phyloP scores from a whole-genome alignment of 306 rosid species.

The Pyrus bretschneideri region DNA sequence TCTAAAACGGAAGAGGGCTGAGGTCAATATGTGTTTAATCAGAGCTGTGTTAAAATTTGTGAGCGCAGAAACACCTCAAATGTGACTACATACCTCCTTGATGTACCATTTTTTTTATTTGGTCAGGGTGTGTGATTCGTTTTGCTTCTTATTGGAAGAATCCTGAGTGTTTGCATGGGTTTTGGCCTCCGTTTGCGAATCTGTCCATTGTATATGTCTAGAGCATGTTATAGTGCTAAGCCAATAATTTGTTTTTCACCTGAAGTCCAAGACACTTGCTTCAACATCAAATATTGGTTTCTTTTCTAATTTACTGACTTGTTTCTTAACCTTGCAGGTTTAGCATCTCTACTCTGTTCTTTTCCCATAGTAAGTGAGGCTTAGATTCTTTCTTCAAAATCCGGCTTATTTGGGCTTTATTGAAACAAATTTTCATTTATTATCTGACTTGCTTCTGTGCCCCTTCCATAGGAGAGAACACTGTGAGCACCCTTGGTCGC shows the following conservation, averaged over 20 bases:
- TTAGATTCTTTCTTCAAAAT: not conserved
- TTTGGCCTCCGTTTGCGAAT: not conserved
- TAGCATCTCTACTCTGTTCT: constrained; percentile 88
- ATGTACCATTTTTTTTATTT: not conserved
- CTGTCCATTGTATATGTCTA: not conserved
- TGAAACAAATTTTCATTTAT: constrained; percentile 6
- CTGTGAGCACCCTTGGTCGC: constrained; percentile 85
- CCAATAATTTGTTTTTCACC: not conserved
- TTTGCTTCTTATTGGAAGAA: not conserved
- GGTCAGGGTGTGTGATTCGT: not conserved
- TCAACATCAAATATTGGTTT: not conserved
- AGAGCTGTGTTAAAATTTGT: not conserved
- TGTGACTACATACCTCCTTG: not conserved
- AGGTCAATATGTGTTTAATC: not conserved
- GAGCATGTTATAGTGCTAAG: not conserved
- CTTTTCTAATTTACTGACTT: constrained; percentile 22
- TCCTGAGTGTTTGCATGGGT: not conserved
- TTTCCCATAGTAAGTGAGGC: constrained; percentile 79
- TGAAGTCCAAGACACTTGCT: not conserved
- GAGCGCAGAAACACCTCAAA: not conserved
- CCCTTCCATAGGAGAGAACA: constrained; percentile 76
- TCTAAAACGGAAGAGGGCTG: not conserved
- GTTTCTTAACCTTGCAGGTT: constrained; percentile 70
- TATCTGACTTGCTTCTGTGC: constrained; percentile 10
- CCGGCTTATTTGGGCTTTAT: not conserved